Evolutionary conservation across 805 yeast genomes (phyloP).

Genomic region (Tetrapisispora taiwanensis): DNA sequence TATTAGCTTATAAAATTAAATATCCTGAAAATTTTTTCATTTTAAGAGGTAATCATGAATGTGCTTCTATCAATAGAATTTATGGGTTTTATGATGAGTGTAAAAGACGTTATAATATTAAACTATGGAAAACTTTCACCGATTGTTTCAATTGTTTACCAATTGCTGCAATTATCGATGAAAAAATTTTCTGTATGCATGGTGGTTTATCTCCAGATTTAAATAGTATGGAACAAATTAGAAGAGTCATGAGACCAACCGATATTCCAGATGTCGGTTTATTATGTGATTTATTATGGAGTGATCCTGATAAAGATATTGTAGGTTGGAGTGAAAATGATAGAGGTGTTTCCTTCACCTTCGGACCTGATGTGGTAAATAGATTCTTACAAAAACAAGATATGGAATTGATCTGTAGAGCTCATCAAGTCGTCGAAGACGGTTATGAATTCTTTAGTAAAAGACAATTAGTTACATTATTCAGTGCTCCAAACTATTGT

Average conservation of each 20-base stretch:
- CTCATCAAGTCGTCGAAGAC: conserved; percentile 98
- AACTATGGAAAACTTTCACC: conserved; percentile 97
- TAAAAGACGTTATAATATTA: conserved; percentile 94
- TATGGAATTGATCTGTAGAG: conserved; percentile 95
- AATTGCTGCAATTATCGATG: conserved; percentile 96
- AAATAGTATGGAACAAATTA: conserved; percentile 95
- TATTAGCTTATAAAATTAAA: conserved; percentile 92
- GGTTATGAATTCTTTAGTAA: conserved; percentile 96
- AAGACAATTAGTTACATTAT: conserved; percentile 89
- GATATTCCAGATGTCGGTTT: conserved; percentile 98
- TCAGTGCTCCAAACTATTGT: conserved; percentile 96
- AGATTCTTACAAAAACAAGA: conserved; percentile 94
- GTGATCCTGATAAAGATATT: conserved; percentile 96
- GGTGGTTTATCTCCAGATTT: conserved; percentile 97
- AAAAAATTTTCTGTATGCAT: conserved; percentile 97
- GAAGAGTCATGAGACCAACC: conserved; percentile 98
- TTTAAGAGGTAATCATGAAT: conserved; percentile 95
- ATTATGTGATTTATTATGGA: conserved; percentile 93
- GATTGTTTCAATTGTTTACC: conserved; percentile 98
- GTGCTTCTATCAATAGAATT: conserved; percentile 95
- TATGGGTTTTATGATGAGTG: conserved; percentile 98
- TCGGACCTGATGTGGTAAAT: conserved; percentile 98
- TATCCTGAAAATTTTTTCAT: conserved; percentile 97
- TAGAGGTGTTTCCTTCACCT: conserved; percentile 97
- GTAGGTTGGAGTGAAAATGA: conserved; percentile 99